Conservation (phyloP, 2,329 filamentous ascomycete genomes). For the Dactylellina drechsleri region DNA sequence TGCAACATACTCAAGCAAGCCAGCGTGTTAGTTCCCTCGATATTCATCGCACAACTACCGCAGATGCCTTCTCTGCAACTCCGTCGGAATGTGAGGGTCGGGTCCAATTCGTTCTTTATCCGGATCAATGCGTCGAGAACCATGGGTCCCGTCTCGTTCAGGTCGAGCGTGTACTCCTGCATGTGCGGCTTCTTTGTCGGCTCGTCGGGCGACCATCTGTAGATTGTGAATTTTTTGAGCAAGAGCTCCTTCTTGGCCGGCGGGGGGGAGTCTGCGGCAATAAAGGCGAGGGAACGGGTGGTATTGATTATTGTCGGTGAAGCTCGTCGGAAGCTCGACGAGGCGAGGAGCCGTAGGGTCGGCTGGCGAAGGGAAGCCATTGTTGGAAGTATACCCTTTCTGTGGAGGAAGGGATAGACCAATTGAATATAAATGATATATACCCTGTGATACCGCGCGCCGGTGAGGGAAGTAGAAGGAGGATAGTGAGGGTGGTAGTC, state of each 20-base stretch:
- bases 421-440: too few relatives aligned
- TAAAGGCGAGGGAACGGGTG: constrained; percentile 62
- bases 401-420: neutral
- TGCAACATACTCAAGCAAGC: constrained; percentile 88
- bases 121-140: constrained; percentile 94
- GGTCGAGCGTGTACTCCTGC: constrained; percentile 92
- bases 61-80: constrained; percentile 99
- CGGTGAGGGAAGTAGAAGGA: constrained; percentile 22
- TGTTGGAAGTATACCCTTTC: constrained; percentile 10
- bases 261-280: constrained; percentile 69
- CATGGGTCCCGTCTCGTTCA: constrained; percentile 99
- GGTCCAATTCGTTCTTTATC: constrained; percentile 99
- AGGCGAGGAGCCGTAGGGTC: constrained; percentile 54
- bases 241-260: constrained; percentile 66
- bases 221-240: constrained; percentile 97
- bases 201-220: constrained; percentile 96
- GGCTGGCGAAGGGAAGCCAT: constrained; percentile 54
- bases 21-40: constrained; percentile 97
- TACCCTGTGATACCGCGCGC: constrained; percentile 28
- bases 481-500: constrained; percentile 24
- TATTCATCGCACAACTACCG: constrained; percentile 99
- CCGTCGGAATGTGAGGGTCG: constrained; percentile 92
- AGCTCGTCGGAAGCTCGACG: constrained; percentile 55
- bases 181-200: constrained; percentile 92
- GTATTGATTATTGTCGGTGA: constrained; percentile 44